Evolutionary conservation across 805 yeast species (phyloP).

Genomic region (Metschnikowia continentalis): DNA sequence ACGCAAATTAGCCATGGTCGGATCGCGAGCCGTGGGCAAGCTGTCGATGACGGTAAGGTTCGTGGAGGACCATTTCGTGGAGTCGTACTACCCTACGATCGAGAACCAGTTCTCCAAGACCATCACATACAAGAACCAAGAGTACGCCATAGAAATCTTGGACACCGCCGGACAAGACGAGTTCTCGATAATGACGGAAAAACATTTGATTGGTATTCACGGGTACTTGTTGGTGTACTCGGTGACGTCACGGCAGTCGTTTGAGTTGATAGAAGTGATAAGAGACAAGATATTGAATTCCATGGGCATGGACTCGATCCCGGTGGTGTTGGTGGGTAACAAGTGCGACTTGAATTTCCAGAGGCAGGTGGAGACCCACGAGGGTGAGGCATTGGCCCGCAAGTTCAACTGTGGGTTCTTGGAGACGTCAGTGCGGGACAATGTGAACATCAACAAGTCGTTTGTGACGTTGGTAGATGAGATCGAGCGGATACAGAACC

Average conservation of each 20-base stretch:
- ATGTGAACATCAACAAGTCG: conserved; percentile 44
- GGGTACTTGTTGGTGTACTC: conserved; percentile 82
- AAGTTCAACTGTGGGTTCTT: conserved; percentile 43
- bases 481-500: conserved; percentile 63
- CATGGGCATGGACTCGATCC: conserved; percentile 45
- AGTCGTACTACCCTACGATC: conserved; percentile 85
- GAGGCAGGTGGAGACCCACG: conserved; percentile 19
- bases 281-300: conserved; percentile 80
- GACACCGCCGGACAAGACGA: conserved; percentile 96
- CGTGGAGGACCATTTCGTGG: conserved; percentile 85
- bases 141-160: conserved; percentile 75
- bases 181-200: conserved; percentile 73
- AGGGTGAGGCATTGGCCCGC: conserved; percentile 39
- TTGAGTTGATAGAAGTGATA: conserved; percentile 69
- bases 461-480: conserved; percentile 55
- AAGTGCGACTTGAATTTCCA: conserved; percentile 18
- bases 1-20: conserved; percentile 80
- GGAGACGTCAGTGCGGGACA: conserved; percentile 48
- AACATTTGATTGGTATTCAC: conserved; percentile 74
- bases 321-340: conserved; percentile 38
- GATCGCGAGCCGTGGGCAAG: conserved; percentile 84
- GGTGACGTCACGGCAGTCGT: conserved; percentile 71
- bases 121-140: conserved; percentile 64
- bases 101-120: conserved; percentile 78
- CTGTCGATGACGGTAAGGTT: conserved; percentile 81